Percentiles rank a stretch among this genome's conserved stretches.
These are phyloP conservation scores for Ambispora gerdemannii DNA, from an alignment of 192 early-diverging fungal genomes.

Conservation along the genomic window DNA sequence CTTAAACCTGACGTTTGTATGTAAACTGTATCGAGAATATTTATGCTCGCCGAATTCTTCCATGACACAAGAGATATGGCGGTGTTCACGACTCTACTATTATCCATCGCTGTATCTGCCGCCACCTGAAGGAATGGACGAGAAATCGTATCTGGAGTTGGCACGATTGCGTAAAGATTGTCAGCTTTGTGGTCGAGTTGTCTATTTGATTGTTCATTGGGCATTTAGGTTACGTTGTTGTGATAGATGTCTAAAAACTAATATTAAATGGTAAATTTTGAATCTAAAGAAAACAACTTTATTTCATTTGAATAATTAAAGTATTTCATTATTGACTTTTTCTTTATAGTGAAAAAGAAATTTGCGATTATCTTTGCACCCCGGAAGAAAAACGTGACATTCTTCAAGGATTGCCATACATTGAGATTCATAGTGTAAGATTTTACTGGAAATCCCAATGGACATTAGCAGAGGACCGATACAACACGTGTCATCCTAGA, in stretches of 20 bases:
- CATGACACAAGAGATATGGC: not conserved
- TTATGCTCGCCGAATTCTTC: not conserved
- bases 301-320: not conserved
- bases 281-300: too few relatives aligned
- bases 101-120: not conserved
- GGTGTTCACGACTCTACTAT: not conserved
- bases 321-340: not conserved
- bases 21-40: not conserved
- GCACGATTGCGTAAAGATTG: not conserved
- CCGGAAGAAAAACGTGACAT: not conserved
- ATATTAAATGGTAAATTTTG: not conserved
- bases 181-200: not conserved
- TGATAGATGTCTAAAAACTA: not conserved
- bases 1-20: not conserved
- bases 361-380: not conserved
- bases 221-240: not conserved
- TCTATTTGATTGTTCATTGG: not conserved
- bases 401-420: not conserved
- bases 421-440: not conserved
- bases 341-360: not conserved
- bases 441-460: not conserved
- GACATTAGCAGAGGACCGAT: not conserved
- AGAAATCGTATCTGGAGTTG: not conserved
- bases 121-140: not conserved
- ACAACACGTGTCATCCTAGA: not conserved